phyloP scores from a whole-genome alignment of 352 stramenopile genomes.

The Phytophthora cactorum region DNA sequence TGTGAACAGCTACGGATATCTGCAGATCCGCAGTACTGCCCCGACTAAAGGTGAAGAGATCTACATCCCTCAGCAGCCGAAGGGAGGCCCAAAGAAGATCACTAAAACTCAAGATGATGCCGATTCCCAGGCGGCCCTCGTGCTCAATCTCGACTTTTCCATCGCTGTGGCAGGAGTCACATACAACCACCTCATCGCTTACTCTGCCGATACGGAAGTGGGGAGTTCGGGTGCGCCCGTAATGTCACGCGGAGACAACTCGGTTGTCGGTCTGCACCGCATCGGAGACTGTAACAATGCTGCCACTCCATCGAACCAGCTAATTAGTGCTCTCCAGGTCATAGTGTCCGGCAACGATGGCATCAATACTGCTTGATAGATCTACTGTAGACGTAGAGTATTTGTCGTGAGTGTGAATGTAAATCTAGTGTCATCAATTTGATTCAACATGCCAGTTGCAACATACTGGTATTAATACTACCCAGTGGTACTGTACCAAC shows the following conservation, averaged over 20 bases:
- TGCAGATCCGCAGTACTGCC: constrained; percentile 55
- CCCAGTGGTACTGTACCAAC: too few relatives aligned
- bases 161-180: constrained; percentile 43
- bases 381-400: constrained; percentile 4
- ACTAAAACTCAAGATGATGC: constrained; percentile 50
- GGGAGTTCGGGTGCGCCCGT: constrained; percentile 72
- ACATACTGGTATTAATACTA: too few relatives aligned
- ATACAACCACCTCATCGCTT: constrained; percentile 53
- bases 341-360: constrained; percentile 43
- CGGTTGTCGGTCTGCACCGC: constrained; percentile 74
- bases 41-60: constrained; percentile 55
- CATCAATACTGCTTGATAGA: constrained; percentile 36
- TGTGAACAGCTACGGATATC: constrained; percentile 60
- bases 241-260: constrained; percentile 55
- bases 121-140: constrained; percentile 22
- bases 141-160: constrained; percentile 42
- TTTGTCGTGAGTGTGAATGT: constrained; percentile 1
- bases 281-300: constrained; percentile 77
- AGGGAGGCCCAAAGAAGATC: constrained; percentile 63
- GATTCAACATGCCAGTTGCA: background rate
- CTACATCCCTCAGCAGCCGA: constrained; percentile 73
- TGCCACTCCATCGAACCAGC: constrained; percentile 33
- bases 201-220: constrained; percentile 71
- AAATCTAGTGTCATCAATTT: constrained; percentile 21
- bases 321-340: constrained; percentile 25